Percentiles rank a stretch among this genome's conserved stretches.
Evolutionary conservation across 1,284 basidiomycete genomes (phyloP).

Genomic region (Papiliotrema flavescens): DNA sequence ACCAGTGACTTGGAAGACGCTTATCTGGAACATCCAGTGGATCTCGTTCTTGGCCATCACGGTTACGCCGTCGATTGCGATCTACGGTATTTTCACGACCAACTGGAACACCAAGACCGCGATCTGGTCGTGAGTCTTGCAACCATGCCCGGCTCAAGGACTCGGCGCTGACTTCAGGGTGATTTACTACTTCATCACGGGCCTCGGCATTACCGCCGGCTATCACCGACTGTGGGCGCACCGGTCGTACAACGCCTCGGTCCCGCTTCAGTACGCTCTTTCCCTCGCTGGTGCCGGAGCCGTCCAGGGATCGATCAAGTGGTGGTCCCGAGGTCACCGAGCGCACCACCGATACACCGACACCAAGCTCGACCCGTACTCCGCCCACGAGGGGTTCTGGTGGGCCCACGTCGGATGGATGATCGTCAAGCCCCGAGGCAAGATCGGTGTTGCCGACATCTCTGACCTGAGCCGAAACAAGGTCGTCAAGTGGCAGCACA

Average conservation of each 20-base stretch:
- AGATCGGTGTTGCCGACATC: conserved; percentile 82
- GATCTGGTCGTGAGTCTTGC: conserved; percentile 55
- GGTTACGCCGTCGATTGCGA: conserved; percentile 65
- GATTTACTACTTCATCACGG: conserved; percentile 80
- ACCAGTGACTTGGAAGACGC: conserved; percentile 68
- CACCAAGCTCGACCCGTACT: conserved; percentile 91
- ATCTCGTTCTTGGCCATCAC: conserved; percentile 69
- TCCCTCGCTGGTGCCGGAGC: conserved; percentile 78
- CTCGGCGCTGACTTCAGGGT: conserved; percentile 43
- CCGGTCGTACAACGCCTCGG: conserved; percentile 81
- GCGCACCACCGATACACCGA: conserved; percentile 94
- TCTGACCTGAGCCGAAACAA: conserved; percentile 74
- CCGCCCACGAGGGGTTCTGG: conserved; percentile 73
- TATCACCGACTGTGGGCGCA: conserved; percentile 94
- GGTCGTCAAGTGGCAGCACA: conserved; percentile 83
- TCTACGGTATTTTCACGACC: conserved; percentile 64
- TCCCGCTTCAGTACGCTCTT: conserved; percentile 71
- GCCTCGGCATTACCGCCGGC: conserved; percentile 65
- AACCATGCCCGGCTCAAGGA: conserved; percentile 1
- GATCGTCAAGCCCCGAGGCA: conserved; percentile 81
- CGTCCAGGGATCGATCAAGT: conserved; percentile 85
- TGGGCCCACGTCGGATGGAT: conserved; percentile 89
- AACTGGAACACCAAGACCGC: conserved; percentile 64
- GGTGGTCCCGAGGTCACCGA: conserved; percentile 93
- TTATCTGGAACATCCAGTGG: conserved; percentile 70